phyloP scores from a whole-genome alignment of 768 basidiomycete species.

The Imleria badia region DNA sequence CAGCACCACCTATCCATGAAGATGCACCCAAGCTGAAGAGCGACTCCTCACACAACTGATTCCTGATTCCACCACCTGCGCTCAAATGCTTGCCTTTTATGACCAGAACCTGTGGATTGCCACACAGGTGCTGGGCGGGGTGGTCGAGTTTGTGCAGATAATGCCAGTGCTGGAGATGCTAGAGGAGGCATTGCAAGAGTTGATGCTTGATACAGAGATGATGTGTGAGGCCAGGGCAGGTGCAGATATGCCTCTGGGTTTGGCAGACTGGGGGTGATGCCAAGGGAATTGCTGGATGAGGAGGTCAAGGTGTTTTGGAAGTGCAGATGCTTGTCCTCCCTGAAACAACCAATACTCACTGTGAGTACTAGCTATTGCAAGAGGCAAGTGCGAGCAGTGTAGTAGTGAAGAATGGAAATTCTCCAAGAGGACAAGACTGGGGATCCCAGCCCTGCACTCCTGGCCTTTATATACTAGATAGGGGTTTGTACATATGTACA shows the following conservation, averaged over 20 bases:
- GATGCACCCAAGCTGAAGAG: constrained; percentile 46
- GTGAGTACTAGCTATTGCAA: no score
- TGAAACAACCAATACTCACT: no score
- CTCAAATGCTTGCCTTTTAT: constrained; percentile 61
- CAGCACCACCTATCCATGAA: constrained; percentile 29
- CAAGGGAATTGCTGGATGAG: constrained; percentile 47
- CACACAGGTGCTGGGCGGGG: constrained; percentile 60
- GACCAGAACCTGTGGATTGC: constrained; percentile 55
- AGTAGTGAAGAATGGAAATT: no score
- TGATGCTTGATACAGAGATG: constrained; percentile 51
- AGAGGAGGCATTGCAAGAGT: constrained; percentile 57
- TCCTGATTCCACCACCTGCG: constrained; percentile 55
- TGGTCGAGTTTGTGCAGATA: constrained; percentile 61
- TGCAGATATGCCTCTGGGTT: constrained; percentile 25
- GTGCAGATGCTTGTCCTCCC: no score
- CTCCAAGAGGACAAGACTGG: no score
- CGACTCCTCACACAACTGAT: constrained; percentile 55
- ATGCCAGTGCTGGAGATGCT: constrained; percentile 53
- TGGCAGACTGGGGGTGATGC: constrained; percentile 34
- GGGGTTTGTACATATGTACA: no score
- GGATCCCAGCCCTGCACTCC: no score
- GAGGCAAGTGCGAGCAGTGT: no score
- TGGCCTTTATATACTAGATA: no score
- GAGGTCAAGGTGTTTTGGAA: constrained; percentile 24
- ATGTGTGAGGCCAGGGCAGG: constrained; percentile 31